Conservation (phyloP, 1,284 basidiomycete genomes). For the Leccinum cinnamomeum region DNA sequence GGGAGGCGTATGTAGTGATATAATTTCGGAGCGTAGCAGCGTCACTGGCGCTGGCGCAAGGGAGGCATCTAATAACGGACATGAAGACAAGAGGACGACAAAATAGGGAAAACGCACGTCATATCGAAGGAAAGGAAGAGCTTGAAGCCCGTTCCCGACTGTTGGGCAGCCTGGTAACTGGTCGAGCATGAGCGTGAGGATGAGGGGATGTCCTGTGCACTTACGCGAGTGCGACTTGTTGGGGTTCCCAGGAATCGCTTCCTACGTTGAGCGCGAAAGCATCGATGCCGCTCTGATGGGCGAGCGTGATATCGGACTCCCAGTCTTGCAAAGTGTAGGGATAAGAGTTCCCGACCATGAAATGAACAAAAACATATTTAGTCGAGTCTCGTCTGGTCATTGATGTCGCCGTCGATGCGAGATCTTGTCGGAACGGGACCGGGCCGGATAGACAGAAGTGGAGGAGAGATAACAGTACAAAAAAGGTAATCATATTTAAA, state of each 20-base stretch:
- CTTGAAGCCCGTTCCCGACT: constrained; percentile 64
- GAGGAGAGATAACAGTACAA: constrained; percentile 3
- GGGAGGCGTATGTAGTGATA: constrained; percentile 54
- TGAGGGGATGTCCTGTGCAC: constrained; percentile 28
- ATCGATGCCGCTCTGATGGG: constrained; percentile 60
- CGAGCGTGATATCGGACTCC: constrained; percentile 55
- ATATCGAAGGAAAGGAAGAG: constrained; percentile 82
- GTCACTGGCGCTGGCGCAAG: constrained; percentile 56
- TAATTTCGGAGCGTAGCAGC: constrained; percentile 57
- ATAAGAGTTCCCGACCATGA: constrained; percentile 68
- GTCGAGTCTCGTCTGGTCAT: constrained; percentile 21
- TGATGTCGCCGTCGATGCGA: constrained; percentile 1
- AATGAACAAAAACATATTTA: constrained; percentile 64
- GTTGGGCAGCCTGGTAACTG: constrained; percentile 53
- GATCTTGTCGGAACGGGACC: constrained; percentile 8
- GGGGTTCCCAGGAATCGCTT: constrained; percentile 62
- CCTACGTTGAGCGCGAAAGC: constrained; percentile 71
- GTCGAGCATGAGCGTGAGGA: constrained; percentile 5
- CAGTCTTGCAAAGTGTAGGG: constrained; percentile 62
- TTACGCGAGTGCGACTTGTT: constrained; percentile 65
- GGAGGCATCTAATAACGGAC: constrained; percentile 44
- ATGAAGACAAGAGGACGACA: constrained; percentile 2
- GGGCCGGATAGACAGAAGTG: constrained; percentile 16
- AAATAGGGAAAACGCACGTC: constrained; percentile 46
- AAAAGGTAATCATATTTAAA: constrained; percentile 17